phyloP scores from a whole-genome alignment of 768 basidiomycete genomes.

The Lactifluus echinatus region DNA sequence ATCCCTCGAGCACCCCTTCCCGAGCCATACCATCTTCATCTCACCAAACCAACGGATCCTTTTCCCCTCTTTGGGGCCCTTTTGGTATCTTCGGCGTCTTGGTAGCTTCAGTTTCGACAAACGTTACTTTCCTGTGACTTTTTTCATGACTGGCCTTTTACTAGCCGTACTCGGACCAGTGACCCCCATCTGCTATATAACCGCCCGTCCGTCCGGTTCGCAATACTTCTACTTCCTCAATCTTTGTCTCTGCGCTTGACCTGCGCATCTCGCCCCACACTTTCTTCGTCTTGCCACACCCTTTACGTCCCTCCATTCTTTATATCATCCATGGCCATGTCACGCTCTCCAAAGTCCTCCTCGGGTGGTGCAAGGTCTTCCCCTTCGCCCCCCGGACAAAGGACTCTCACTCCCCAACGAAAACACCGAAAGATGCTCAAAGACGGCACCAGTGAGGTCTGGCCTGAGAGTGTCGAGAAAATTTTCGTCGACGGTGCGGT shows the following conservation, averaged over 20 bases:
- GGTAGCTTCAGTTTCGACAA: constrained; percentile 22
- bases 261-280: neutral
- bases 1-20: constrained; percentile 1
- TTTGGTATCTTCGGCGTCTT: constrained; percentile 21
- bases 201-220: constrained; percentile 12
- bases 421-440: constrained; percentile 82
- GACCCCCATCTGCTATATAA: constrained; percentile 19
- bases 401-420: constrained; percentile 59
- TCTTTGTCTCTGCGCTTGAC: neutral
- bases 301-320: constrained; percentile 10
- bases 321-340: constrained; percentile 18
- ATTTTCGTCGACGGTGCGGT: constrained; percentile 63
- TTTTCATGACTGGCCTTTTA: constrained; percentile 24
- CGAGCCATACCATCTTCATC: constrained; percentile 9
- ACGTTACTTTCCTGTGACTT: constrained; percentile 9
- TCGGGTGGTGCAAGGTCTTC: constrained; percentile 10
- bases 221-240: constrained; percentile 8
- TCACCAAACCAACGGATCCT: constrained; percentile 25
- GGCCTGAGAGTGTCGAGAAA: constrained; percentile 72
- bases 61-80: constrained; percentile 25
- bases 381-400: constrained; percentile 24
- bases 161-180: constrained; percentile 14
- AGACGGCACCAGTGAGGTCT: constrained; percentile 70
- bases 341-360: constrained; percentile 26
- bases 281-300: constrained; percentile 8